Percentiles rank a stretch among this genome's conserved stretches.
These are phyloP conservation scores for Didymella lethalis DNA, from an alignment of 2,329 filamentous ascomycete species.

Conservation along the genomic window DNA sequence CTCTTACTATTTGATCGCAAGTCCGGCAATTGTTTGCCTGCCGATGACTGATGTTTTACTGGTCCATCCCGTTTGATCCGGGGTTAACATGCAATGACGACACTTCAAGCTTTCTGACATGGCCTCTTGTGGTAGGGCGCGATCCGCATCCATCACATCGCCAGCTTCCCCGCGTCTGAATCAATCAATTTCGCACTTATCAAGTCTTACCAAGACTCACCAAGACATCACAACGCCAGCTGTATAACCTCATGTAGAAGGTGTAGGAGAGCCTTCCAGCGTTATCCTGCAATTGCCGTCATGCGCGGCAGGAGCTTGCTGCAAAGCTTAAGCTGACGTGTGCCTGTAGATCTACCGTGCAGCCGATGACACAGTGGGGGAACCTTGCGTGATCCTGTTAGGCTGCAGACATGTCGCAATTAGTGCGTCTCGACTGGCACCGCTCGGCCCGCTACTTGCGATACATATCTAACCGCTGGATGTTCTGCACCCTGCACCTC, in stretches of 20 bases:
- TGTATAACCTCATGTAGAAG: slow-evolving; percentile 9
- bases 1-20: slow-evolving; percentile 6
- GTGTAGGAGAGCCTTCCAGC: slow-evolving; percentile 2
- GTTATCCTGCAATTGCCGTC: slow-evolving; percentile 43
- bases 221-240: slow-evolving; percentile 7
- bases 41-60: slow-evolving; percentile 1
- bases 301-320: slow-evolving; percentile 27
- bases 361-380: slow-evolving; percentile 1
- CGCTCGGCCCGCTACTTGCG: slow-evolving; percentile 14
- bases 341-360: slow-evolving; percentile 22
- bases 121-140: slow-evolving; percentile 11
- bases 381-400: slow-evolving; percentile 11
- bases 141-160: slow-evolving; percentile 10
- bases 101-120: slow-evolving; percentile 41
- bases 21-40: slow-evolving; percentile 8
- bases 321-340: slow-evolving; percentile 35
- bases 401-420: neutral
- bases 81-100: slow-evolving; percentile 50
- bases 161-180: slow-evolving; percentile 24
- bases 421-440: slow-evolving; percentile 7
- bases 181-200: slow-evolving; percentile 25
- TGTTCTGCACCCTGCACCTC: slow-evolving; percentile 15
- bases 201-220: slow-evolving; percentile 14
- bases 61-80: slow-evolving; percentile 13
- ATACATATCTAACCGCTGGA: slow-evolving; percentile 17